A percentile compares a stretch with the other conserved stretches of the same genome.
phyloP scores from a whole-genome alignment of 2,329 filamentous ascomycete species.

The Cryphonectria parasitica region DNA sequence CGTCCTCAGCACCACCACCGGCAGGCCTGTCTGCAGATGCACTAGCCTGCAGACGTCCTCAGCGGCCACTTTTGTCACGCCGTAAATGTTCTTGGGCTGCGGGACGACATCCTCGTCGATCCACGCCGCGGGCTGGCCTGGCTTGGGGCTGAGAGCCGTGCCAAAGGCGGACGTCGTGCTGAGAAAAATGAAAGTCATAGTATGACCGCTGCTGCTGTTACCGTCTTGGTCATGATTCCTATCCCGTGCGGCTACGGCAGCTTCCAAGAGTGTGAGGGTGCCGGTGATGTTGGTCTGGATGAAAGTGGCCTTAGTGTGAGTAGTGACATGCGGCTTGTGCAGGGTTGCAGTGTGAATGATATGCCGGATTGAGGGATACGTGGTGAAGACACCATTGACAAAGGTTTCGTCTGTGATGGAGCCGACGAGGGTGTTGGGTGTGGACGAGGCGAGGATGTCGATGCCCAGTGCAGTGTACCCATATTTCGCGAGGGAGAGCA shows the following conservation, averaged over 20 bases:
- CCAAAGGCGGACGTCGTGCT: slow-evolving; percentile 53
- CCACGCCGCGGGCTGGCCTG: slow-evolving; percentile 44
- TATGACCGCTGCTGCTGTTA: neutral
- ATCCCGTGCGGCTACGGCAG: slow-evolving; percentile 34
- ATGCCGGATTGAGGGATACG: slow-evolving; percentile 41
- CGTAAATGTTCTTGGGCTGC: slow-evolving; percentile 53
- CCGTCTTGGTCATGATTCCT: neutral
- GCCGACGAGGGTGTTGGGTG: slow-evolving; percentile 36
- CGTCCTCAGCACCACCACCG: slow-evolving; percentile 49
- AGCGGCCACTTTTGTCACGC: slow-evolving; percentile 52
- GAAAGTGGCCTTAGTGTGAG: slow-evolving; percentile 49
- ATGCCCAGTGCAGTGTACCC: slow-evolving; percentile 48
- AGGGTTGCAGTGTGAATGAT: slow-evolving; percentile 51
- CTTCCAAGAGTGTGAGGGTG: slow-evolving; percentile 48
- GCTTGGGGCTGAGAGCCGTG: slow-evolving; percentile 41
- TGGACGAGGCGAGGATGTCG: slow-evolving; percentile 45
- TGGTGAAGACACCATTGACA: slow-evolving; percentile 38
- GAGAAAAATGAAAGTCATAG: slow-evolving; percentile 46
- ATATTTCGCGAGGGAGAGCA: slow-evolving; percentile 45
- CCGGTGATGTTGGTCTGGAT: slow-evolving; percentile 50
- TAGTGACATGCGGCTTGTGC: slow-evolving; percentile 53
- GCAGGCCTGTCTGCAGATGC: slow-evolving; percentile 44
- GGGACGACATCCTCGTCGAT: slow-evolving; percentile 48
- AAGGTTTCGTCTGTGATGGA: slow-evolving; percentile 44
- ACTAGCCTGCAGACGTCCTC: slow-evolving; percentile 52